Conservation (phyloP, 305 asterid species). For the Fraxinus dipetala region DNA sequence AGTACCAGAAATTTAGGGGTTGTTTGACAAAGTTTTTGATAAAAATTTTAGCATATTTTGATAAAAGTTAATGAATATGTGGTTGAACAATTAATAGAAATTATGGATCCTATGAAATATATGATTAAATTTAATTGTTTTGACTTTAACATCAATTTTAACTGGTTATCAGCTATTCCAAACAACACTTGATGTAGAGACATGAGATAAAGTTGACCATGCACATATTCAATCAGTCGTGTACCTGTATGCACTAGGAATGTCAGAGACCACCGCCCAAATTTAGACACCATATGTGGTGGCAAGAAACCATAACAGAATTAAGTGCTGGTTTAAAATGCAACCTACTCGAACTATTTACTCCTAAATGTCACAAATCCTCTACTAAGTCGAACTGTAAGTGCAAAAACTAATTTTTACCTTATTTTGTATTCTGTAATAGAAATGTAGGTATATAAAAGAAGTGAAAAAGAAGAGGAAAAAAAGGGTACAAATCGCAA, state of each 20-base stretch:
- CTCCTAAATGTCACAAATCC: background rate
- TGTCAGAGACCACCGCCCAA: background rate
- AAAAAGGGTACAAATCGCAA: background rate
- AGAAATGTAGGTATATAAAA: background rate
- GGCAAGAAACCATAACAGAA: background rate
- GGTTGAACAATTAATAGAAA: too few species aligned
- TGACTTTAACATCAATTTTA: too few species aligned
- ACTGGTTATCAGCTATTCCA: too few species aligned
- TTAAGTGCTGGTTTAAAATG: background rate
- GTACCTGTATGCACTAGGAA: background rate
- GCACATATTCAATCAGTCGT: background rate
- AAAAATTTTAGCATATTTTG: too few species aligned
- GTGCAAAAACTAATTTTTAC: background rate
- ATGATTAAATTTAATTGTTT: too few species aligned
- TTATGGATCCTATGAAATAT: too few species aligned
- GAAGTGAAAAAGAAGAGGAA: background rate
- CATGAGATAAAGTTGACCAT: background rate
- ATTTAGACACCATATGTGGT: background rate
- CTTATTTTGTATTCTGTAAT: background rate
- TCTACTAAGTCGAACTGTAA: background rate
- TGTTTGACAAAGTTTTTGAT: too few species aligned
- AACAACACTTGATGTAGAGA: background rate
- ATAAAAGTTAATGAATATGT: too few species aligned
- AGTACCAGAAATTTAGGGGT: background rate
- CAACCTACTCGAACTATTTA: background rate